A percentile compares a stretch with the other conserved stretches of the same genome.
Conservation (phyloP, 176 grass and related monocot genomes). For the Coix lacrymajobi region DNA sequence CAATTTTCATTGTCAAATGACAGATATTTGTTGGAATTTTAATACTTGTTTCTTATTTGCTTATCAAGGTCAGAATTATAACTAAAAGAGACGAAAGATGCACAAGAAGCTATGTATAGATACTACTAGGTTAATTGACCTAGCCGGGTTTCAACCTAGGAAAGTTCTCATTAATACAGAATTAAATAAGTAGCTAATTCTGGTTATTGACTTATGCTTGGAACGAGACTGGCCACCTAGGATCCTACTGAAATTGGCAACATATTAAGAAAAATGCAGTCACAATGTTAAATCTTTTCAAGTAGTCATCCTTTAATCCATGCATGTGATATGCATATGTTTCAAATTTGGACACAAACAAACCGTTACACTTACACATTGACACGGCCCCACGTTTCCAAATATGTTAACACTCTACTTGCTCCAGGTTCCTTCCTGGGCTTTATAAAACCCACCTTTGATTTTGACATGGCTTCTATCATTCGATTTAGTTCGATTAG, state of each 20-base stretch:
- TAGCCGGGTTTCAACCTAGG: not conserved
- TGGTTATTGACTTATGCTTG: not conserved
- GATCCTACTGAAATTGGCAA: not conserved
- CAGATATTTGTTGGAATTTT: conserved; percentile 1
- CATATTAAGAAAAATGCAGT: conserved; percentile 2
- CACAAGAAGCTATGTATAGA: not conserved
- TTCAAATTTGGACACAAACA: not conserved
- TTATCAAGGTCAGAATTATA: not conserved
- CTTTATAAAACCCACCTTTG: not conserved
- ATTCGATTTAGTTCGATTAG: not conserved
- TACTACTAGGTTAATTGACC: not conserved
- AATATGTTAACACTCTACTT: conserved; percentile 14
- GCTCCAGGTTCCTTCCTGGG: not conserved
- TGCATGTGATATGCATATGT: not conserved
- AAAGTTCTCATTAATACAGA: not conserved
- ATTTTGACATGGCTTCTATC: not conserved
- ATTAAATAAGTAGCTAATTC: not conserved
- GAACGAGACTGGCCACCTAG: not conserved
- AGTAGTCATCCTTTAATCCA: conserved; percentile 3
- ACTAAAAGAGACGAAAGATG: not conserved
- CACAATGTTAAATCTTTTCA: conserved; percentile 2
- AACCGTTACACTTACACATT: not conserved
- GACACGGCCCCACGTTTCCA: conserved; percentile 5
- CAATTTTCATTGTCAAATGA: conserved; percentile 9
- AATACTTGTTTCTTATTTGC: not conserved